Evolutionary conservation across 2,329 filamentous ascomycete species (phyloP).

Genomic region (Zarea fungicola): DNA sequence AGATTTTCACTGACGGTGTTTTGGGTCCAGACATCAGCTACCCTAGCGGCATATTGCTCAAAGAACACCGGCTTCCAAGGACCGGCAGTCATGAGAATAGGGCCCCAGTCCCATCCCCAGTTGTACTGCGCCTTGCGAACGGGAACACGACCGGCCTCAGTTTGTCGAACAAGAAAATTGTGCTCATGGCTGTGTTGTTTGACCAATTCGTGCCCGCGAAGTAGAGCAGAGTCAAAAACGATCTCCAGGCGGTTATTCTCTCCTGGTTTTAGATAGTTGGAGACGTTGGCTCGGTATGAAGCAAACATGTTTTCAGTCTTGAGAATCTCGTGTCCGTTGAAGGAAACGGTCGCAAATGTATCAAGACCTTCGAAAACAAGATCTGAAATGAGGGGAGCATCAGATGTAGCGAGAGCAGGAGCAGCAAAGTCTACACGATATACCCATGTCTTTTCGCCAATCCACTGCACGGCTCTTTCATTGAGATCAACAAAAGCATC

Average conservation of each 20-base stretch:
- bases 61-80: slow-evolving; percentile 63
- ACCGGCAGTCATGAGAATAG: slow-evolving; percentile 55
- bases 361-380: slow-evolving; percentile 61
- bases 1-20: slow-evolving; percentile 32
- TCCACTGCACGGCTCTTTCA: slow-evolving; percentile 54
- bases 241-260: slow-evolving; percentile 47
- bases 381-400: slow-evolving; percentile 28
- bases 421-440: slow-evolving; percentile 49
- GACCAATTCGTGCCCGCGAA: slow-evolving; percentile 48
- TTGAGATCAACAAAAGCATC: slow-evolving; percentile 59
- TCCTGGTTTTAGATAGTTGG: slow-evolving; percentile 30
- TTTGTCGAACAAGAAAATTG: slow-evolving; percentile 19
- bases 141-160: slow-evolving; percentile 24
- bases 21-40: slow-evolving; percentile 53
- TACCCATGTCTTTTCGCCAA: slow-evolving; percentile 57
- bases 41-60: slow-evolving; percentile 54
- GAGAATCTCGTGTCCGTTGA: slow-evolving; percentile 50
- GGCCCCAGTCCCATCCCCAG: slow-evolving; percentile 70
- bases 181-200: slow-evolving; percentile 49
- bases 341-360: slow-evolving; percentile 53
- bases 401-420: slow-evolving; percentile 26
- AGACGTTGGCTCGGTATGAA: slow-evolving; percentile 50
- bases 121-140: slow-evolving; percentile 65
- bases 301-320: slow-evolving; percentile 60
- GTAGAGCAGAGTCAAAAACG: slow-evolving; percentile 49